Evolutionary conservation across 495 filamentous ascomycete species (phyloP).

Genomic region (Hypoxylon trugodes): DNA sequence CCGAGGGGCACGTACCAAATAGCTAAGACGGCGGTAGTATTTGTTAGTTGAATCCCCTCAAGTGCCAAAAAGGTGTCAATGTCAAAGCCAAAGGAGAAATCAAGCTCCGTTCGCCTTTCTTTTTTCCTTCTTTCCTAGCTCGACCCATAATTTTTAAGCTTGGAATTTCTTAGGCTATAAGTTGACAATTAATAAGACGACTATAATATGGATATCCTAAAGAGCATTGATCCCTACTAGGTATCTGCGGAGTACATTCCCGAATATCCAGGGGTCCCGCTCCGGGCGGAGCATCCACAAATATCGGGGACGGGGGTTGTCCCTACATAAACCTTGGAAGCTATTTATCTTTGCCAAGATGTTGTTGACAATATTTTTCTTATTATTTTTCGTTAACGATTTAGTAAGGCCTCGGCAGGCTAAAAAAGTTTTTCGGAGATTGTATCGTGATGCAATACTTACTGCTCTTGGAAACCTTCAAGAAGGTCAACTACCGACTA

Average conservation of each 20-base stretch:
- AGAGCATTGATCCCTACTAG: constrained; percentile 19
- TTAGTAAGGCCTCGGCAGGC: constrained; percentile 30
- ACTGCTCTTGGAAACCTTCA: constrained; percentile 10
- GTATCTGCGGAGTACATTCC: constrained; percentile 32
- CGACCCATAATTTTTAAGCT: constrained; percentile 21
- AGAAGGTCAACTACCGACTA: constrained; percentile 7
- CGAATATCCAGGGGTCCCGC: constrained; percentile 31
- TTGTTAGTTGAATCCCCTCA: not conserved
- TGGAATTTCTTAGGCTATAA: not conserved
- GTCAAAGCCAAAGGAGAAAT: not conserved
- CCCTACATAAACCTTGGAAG: too few relatives aligned
- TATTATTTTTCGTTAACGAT: not conserved
- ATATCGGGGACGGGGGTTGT: constrained; percentile 24
- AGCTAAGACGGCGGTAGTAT: not conserved
- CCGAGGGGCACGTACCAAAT: constrained; percentile 25
- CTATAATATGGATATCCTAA: too few relatives aligned
- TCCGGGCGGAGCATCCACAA: constrained; percentile 39
- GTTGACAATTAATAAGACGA: constrained; percentile 4
- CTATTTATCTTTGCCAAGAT: constrained; percentile 23
- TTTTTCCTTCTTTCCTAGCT: too few relatives aligned
- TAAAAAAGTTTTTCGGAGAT: constrained; percentile 15
- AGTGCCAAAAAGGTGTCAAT: not conserved
- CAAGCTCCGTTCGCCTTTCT: not conserved
- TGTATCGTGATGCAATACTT: constrained; percentile 30
- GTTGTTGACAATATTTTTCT: constrained; percentile 3